Evolutionary conservation across 176 grass and related monocot genomes (phyloP).

Genomic region (Sorghum bicolor): DNA sequence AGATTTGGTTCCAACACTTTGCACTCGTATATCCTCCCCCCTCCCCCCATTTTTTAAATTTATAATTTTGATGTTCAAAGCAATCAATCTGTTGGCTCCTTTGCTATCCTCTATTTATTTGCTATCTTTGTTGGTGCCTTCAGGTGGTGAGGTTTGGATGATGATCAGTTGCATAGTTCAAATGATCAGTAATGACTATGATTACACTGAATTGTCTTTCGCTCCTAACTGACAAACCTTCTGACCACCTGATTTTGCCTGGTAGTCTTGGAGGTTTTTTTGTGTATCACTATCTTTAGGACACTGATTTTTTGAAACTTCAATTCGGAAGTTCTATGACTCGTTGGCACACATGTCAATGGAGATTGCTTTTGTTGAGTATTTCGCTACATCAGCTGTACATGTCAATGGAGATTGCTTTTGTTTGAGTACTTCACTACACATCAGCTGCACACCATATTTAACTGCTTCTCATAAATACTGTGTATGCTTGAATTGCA

Average conservation of each 20-base stretch:
- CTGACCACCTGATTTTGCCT: background rate
- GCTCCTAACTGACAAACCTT: constrained; percentile 30
- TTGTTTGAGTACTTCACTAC: background rate
- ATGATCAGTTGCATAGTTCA: constrained; percentile 36
- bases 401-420: too few species aligned
- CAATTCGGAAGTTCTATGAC: background rate
- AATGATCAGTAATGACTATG: constrained; percentile 20
- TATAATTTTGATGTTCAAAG: background rate
- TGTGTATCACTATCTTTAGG: background rate
- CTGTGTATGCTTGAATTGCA: background rate
- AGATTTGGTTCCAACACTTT: too few species aligned
- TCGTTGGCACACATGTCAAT: background rate
- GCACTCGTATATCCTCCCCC: too few species aligned
- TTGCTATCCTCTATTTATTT: background rate
- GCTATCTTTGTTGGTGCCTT: background rate
- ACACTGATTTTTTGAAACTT: background rate
- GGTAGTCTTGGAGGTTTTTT: background rate
- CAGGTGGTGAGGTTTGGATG: background rate
- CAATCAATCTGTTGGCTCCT: background rate
- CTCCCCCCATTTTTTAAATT: too few species aligned
- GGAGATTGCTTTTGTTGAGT: background rate
- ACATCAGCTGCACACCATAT: too few species aligned
- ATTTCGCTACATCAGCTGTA: background rate
- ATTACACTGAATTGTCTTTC: constrained; percentile 29
- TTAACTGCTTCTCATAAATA: background rate